Conservation (phyloP, 768 basidiomycete species). For the Kwoniella sp. region DNA sequence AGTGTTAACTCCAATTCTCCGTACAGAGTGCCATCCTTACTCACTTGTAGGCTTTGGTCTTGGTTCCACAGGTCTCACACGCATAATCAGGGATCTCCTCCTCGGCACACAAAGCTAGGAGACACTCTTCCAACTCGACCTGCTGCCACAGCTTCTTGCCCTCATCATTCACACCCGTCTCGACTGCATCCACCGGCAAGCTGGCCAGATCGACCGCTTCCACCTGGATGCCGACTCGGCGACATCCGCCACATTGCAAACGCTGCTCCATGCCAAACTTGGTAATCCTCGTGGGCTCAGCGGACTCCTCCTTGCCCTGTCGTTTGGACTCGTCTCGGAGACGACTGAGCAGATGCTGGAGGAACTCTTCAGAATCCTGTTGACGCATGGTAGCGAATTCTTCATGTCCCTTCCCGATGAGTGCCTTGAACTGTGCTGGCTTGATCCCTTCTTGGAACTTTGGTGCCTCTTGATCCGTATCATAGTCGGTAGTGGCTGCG, state of each 20-base stretch:
- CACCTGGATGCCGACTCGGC: conserved; percentile 72
- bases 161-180: conserved; percentile 56
- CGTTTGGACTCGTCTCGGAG: conserved; percentile 56
- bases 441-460: conserved; percentile 78
- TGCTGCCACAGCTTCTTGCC: conserved; percentile 63
- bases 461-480: conserved; percentile 23
- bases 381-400: conserved; percentile 97
- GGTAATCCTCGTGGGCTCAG: conserved; percentile 71
- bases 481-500: conserved; percentile 30
- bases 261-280: conserved; percentile 80
- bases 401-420: conserved; percentile 85
- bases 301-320: conserved; percentile 39
- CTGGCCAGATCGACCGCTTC: conserved; percentile 75
- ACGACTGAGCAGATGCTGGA: conserved; percentile 70
- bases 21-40: conserved; percentile 28
- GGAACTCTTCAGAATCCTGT: conserved; percentile 94
- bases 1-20: neutral
- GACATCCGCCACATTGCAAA: conserved; percentile 73
- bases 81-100: conserved; percentile 59
- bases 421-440: conserved; percentile 76
- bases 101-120: conserved; percentile 49
- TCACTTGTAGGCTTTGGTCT: conserved; percentile 69
- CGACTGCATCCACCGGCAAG: conserved; percentile 68
- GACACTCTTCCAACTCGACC: conserved; percentile 61
- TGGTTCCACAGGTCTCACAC: conserved; percentile 69